Evolutionary conservation across 2,329 filamentous ascomycete genomes (phyloP).

Genomic region (Venturia aucupariae): DNA sequence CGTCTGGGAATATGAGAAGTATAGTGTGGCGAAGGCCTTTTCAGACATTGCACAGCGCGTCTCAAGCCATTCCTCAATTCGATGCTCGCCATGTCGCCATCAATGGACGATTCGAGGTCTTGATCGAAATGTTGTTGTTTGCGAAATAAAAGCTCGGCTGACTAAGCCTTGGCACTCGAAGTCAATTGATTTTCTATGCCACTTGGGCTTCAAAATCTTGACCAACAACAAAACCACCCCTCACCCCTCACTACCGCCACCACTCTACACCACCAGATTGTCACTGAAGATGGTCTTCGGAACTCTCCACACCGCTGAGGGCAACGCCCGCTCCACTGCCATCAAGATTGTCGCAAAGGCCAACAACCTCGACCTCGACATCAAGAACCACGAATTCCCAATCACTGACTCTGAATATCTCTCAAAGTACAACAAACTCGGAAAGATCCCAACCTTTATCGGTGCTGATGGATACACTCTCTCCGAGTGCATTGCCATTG

Average conservation of each 20-base stretch:
- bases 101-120: background rate
- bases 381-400: conserved; percentile 58
- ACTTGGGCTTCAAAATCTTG: background rate
- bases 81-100: background rate
- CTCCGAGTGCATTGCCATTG: conserved; percentile 85
- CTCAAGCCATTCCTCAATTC: conserved; percentile 9
- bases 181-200: too few species aligned
- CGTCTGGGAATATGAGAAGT: background rate
- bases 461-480: conserved; percentile 86
- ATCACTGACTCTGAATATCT: conserved; percentile 66
- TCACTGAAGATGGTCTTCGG: conserved; percentile 77
- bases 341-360: conserved; percentile 94
- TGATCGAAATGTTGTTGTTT: background rate
- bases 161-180: background rate
- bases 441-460: conserved; percentile 88
- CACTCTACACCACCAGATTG: background rate
- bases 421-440: conserved; percentile 68
- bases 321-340: conserved; percentile 80
- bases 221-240: background rate
- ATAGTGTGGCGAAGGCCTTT: background rate
- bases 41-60: background rate
- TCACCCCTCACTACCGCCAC: background rate
- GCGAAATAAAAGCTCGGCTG: background rate
- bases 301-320: conserved; percentile 62
- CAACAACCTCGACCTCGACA: conserved; percentile 87